Evolutionary conservation across 495 filamentous ascomycete species (phyloP).

Genomic region (Staphylotrichum tortipilum): DNA sequence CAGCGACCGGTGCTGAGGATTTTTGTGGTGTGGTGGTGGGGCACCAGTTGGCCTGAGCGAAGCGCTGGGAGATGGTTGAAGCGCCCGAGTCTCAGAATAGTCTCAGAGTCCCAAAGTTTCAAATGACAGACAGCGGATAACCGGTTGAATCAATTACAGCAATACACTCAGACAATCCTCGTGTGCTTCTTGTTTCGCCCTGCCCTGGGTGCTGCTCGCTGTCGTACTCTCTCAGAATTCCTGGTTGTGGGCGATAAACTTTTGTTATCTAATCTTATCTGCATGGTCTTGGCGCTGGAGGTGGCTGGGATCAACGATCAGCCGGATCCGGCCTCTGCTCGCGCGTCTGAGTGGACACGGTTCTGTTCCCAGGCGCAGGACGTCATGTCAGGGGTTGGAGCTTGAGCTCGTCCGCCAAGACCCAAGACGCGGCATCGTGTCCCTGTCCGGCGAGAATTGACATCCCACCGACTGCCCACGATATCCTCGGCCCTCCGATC

Average conservation of each 20-base stretch:
- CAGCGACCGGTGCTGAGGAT: too few species aligned
- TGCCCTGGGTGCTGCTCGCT: too few species aligned
- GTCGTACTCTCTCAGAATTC: constrained; percentile 1
- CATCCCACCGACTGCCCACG: background rate
- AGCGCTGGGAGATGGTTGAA: background rate
- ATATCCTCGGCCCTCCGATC: background rate
- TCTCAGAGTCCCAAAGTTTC: too few species aligned
- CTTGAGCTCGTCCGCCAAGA: background rate
- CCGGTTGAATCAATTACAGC: too few species aligned
- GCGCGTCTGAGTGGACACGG: background rate
- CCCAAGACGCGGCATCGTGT: constrained; percentile 1
- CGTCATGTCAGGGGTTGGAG: background rate
- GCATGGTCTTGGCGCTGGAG: too few species aligned
- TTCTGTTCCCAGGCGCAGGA: background rate
- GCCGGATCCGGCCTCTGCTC: constrained; percentile 2
- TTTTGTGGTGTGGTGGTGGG: constrained; percentile 1
- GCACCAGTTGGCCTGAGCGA: background rate
- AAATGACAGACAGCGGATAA: too few species aligned
- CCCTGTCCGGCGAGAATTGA: constrained; percentile 1
- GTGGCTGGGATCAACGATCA: constrained; percentile 6
- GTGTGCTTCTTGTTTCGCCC: background rate
- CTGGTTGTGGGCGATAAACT: constrained; percentile 3
- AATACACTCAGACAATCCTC: too few species aligned
- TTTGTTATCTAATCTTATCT: background rate
- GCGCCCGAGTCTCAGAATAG: too few species aligned